Base-by-base conservation (phyloP, 2,329 filamentous ascomycete genomes). In the Fusarium concolor region DNA sequence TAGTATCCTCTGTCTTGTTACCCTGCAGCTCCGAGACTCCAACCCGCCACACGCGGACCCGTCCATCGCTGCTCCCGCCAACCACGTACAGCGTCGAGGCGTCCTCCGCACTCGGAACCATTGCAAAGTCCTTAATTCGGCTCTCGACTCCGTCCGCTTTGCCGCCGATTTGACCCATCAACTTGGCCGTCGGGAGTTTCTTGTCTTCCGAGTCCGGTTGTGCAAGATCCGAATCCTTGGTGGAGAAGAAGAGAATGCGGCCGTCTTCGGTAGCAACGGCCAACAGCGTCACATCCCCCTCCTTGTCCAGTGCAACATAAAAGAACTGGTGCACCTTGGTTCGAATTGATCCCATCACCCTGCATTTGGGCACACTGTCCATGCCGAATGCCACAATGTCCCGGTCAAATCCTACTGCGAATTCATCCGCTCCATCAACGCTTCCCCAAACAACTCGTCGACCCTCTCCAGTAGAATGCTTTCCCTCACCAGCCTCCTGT, bases 181-280 rank as follows among this genome's bases (percentile, higher is more conserved):
- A 83, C 73, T 88, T 87, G 38, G 91, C 91, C 20, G 88, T 84
- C 9, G 85, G 81, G 45, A 89, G 79, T 65, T 75, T 72, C 63
- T 62, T 70, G 46, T 65, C 60, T 24, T 59, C 57, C 29, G 56
- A 67, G 29, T 83, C 73, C 12, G 71, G 65, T 22, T 72, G 77
- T 39, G 76, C 75, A 8, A 87, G 72, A 63, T 87, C 83, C 11
- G 81, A 80, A 1, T 79, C 77, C 46, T 82, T 84, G 3, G 93
- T 94, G 37, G 91, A 90, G 77, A 93, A 97, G 77, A 98, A 93
- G 51, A 97, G 75, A 35, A 98, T 86, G 52, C 92, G 86, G 1
- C 96, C 96, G 76, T 98, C 95, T 77, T 98, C 96, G 0, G 96
- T 97, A 3, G 93, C 93, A 2, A 96, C 84, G 1, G 91, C 89